These are phyloP conservation scores for Clarireedia monteithiana DNA, from an alignment of 2,329 filamentous ascomycete species.

Conservation along the genomic window DNA sequence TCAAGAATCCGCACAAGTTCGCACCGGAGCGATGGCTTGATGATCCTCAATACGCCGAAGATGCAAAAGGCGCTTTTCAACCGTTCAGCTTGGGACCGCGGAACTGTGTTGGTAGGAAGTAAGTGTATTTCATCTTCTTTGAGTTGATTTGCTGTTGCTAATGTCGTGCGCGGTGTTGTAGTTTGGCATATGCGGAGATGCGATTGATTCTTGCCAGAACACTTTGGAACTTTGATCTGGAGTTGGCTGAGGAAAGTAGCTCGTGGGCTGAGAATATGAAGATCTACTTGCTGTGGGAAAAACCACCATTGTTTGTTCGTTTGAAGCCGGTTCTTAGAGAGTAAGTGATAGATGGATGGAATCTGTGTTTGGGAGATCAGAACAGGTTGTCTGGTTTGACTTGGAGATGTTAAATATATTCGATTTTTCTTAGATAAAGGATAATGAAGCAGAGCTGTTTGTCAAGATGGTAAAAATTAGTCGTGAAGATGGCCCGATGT, in stretches of 20 bases:
- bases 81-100: constrained; percentile 12
- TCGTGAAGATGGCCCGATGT: too few species aligned
- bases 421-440: too few species aligned
- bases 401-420: too few species aligned
- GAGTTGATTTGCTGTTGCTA: background rate
- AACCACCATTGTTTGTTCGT: background rate
- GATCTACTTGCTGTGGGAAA: background rate
- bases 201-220: constrained; percentile 11
- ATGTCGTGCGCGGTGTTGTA: background rate
- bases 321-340: background rate
- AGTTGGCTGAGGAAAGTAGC: constrained; percentile 2
- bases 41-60: constrained; percentile 11
- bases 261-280: background rate
- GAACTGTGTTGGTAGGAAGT: constrained; percentile 14
- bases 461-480: too few species aligned
- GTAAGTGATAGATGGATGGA: background rate
- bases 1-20: constrained; percentile 9
- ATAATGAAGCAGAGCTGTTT: too few species aligned
- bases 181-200: constrained; percentile 14
- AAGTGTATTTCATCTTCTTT: background rate
- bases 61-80: constrained; percentile 3
- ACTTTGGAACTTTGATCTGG: constrained; percentile 13
- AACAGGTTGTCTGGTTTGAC: too few species aligned
- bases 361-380: too few species aligned
- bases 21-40: constrained; percentile 28